Conservation (phyloP, 2,329 filamentous ascomycete genomes). For the Epichloe glyceriae region DNA sequence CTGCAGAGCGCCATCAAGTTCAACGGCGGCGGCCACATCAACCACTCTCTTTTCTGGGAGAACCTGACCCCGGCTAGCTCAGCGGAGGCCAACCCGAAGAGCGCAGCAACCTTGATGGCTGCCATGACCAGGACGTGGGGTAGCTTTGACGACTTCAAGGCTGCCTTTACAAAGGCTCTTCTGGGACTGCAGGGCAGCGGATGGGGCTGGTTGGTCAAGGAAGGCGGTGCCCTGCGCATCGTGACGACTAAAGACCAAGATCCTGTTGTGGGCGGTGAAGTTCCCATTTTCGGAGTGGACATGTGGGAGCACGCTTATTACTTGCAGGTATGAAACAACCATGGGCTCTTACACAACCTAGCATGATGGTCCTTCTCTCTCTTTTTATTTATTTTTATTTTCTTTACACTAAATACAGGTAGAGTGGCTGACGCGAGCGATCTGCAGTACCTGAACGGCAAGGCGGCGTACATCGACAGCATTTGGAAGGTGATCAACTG, state of each 20-base stretch:
- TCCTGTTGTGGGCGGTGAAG: slow-evolving; percentile 48
- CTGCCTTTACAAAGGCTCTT: slow-evolving; percentile 51
- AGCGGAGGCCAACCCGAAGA: slow-evolving; percentile 39
- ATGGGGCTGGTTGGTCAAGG: slow-evolving; percentile 76
- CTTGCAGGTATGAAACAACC: slow-evolving; percentile 44
- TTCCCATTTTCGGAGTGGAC: slow-evolving; percentile 67
- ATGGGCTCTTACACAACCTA: not conserved
- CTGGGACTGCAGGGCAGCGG: slow-evolving; percentile 70
- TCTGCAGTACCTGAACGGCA: slow-evolving; percentile 58
- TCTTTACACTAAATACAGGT: not conserved
- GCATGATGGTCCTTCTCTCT: not conserved
- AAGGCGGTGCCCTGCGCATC: slow-evolving; percentile 50
- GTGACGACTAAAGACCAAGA: slow-evolving; percentile 82
- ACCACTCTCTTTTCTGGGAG: slow-evolving; percentile 88
- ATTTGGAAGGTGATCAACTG: slow-evolving; percentile 73
- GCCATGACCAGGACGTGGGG: slow-evolving; percentile 57
- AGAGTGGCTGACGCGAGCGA: slow-evolving; percentile 15
- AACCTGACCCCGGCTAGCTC: slow-evolving; percentile 54
- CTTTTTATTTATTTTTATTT: not conserved
- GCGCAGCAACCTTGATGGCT: slow-evolving; percentile 38
- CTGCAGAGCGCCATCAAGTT: slow-evolving; percentile 68
- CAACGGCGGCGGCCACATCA: slow-evolving; percentile 85
- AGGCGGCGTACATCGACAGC: slow-evolving; percentile 61
- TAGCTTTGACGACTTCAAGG: slow-evolving; percentile 50
- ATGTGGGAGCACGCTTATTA: slow-evolving; percentile 97